Evolutionary conservation across 768 basidiomycete genomes (phyloP).

Genomic region (Mycena latifolia): DNA sequence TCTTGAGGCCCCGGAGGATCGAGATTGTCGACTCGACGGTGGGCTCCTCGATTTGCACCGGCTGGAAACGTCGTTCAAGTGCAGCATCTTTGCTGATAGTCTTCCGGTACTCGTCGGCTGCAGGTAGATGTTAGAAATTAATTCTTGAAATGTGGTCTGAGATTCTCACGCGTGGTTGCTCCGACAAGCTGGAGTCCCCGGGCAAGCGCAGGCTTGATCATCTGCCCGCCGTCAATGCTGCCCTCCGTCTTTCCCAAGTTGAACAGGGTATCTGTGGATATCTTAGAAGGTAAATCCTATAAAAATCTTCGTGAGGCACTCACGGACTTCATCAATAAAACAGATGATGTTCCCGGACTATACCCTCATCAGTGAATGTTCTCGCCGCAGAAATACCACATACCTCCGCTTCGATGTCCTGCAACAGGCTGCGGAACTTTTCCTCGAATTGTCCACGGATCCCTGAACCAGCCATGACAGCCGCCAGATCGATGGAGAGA

Average conservation of each 20-base stretch:
- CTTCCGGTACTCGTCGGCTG: slow-evolving; percentile 91
- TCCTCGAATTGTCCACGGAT: slow-evolving; percentile 95
- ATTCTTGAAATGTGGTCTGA: neutral
- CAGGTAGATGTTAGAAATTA: neutral
- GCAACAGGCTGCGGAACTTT: slow-evolving; percentile 91
- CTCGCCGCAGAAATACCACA: neutral
- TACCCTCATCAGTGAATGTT: slow-evolving; percentile 23
- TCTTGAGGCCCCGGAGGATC: slow-evolving; percentile 88
- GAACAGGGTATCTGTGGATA: slow-evolving; percentile 74
- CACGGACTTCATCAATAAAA: slow-evolving; percentile 95
- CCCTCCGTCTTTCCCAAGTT: slow-evolving; percentile 94
- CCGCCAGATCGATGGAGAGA: slow-evolving; percentile 85
- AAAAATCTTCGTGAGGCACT: slow-evolving; percentile 46
- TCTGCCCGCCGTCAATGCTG: slow-evolving; percentile 91
- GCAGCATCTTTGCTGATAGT: slow-evolving; percentile 94
- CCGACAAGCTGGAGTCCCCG: slow-evolving; percentile 91
- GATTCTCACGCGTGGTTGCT: slow-evolving; percentile 82
- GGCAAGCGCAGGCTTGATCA: slow-evolving; percentile 94
- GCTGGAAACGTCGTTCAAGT: slow-evolving; percentile 92
- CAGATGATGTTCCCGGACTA: slow-evolving; percentile 85
- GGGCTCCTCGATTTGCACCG: slow-evolving; percentile 90
- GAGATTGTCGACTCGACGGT: slow-evolving; percentile 87
- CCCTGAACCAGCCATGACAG: slow-evolving; percentile 90
- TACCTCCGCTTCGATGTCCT: slow-evolving; percentile 88
- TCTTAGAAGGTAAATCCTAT: neutral